Evolutionary conservation across 2,329 filamentous ascomycete species (phyloP).

Genomic region (Diaporthe ilicicola): DNA sequence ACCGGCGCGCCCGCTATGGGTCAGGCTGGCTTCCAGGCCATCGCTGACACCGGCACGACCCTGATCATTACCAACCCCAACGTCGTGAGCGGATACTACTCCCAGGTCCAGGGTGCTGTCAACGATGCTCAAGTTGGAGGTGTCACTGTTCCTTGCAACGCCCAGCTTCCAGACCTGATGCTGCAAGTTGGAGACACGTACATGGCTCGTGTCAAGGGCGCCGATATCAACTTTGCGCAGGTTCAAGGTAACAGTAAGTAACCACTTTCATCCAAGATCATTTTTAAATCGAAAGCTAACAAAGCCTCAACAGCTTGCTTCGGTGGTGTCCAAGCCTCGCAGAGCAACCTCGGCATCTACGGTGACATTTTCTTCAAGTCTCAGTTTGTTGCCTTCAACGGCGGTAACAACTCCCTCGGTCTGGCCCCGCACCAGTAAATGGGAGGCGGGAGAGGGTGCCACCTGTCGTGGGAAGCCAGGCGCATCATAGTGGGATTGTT

Average conservation of each 20-base stretch:
- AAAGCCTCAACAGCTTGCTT: slow-evolving; percentile 61
- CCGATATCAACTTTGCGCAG: slow-evolving; percentile 61
- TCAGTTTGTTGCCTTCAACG: slow-evolving; percentile 66
- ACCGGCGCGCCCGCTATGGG: slow-evolving; percentile 46
- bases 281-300: slow-evolving; percentile 26
- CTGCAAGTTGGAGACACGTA: slow-evolving; percentile 65
- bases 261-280: neutral
- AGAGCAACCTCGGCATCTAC: slow-evolving; percentile 66
- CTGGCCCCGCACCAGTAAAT: slow-evolving; percentile 51
- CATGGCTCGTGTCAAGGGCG: slow-evolving; percentile 64
- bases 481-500: neutral
- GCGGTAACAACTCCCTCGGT: slow-evolving; percentile 61
- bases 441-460: too few relatives aligned
- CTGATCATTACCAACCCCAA: slow-evolving; percentile 66
- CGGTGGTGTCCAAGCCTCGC: slow-evolving; percentile 71
- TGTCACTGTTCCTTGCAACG: slow-evolving; percentile 56
- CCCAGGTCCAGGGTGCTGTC: slow-evolving; percentile 52
- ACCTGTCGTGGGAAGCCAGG: neutral
- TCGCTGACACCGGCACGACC: slow-evolving; percentile 69
- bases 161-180: slow-evolving; percentile 56
- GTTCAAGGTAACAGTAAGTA: slow-evolving; percentile 59
- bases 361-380: slow-evolving; percentile 70
- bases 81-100: slow-evolving; percentile 60
- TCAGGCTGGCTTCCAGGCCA: slow-evolving; percentile 52
- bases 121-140: slow-evolving; percentile 51